These are phyloP conservation scores for Carex myosuroides DNA, from an alignment of 176 grass and related monocot species.

Conservation along the genomic window DNA sequence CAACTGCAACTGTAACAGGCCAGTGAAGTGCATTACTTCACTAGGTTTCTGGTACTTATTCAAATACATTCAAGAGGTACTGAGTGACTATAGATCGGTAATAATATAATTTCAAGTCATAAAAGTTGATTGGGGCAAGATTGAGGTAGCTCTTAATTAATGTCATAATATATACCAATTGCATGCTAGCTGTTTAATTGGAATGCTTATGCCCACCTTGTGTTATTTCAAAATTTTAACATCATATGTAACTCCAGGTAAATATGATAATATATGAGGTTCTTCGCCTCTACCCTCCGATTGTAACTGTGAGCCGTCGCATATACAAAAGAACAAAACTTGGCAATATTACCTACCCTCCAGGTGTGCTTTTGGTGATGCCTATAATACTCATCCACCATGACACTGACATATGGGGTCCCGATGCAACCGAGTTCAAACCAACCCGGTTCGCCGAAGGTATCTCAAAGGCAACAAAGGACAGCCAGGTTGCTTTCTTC, in stretches of 20 bases:
- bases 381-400: constrained; percentile 47
- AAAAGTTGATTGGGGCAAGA: too few species aligned
- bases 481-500: constrained; percentile 40
- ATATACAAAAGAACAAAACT: constrained; percentile 50
- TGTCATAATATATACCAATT: too few species aligned
- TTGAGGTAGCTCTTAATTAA: too few species aligned
- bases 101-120: too few species aligned
- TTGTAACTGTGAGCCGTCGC: constrained; percentile 19
- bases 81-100: too few species aligned
- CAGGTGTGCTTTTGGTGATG: constrained; percentile 37
- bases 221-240: background rate
- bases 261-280: constrained; percentile 68
- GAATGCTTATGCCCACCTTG: background rate
- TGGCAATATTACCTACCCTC: constrained; percentile 40
- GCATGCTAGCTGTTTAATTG: too few species aligned
- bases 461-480: constrained; percentile 46
- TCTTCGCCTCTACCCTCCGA: constrained; percentile 57
- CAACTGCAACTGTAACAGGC: too few species aligned
- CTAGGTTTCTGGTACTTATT: too few species aligned
- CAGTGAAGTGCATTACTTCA: too few species aligned
- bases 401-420: constrained; percentile 52
- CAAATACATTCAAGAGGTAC: too few species aligned
- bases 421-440: constrained; percentile 53
- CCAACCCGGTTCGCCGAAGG: constrained; percentile 60
- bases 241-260: constrained; percentile 28